phyloP scores from a whole-genome alignment of 768 basidiomycete genomes.

The Suillus lakei region DNA sequence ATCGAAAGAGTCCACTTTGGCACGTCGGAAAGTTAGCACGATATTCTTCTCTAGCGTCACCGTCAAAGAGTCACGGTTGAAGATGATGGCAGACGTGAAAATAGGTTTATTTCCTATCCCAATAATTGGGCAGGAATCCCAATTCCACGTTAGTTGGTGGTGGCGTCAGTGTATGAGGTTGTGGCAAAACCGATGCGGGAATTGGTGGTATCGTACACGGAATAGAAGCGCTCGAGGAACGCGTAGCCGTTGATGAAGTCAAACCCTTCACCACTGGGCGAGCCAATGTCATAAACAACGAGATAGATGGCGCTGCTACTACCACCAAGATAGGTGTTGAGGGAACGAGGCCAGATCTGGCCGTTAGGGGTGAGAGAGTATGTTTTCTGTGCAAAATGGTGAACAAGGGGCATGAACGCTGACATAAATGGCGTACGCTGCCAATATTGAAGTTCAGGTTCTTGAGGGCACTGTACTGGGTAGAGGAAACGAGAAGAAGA shows the following conservation, averaged over 20 bases:
- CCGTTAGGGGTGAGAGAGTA: conserved; percentile 49
- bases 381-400: conserved; percentile 20
- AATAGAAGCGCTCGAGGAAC: conserved; percentile 69
- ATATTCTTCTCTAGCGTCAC: too few relatives aligned
- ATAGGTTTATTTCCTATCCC: too few relatives aligned
- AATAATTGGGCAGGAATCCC: too few relatives aligned
- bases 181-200: conserved; percentile 38
- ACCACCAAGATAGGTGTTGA: conserved; percentile 52
- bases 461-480: conserved; percentile 11
- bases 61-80: too few relatives aligned
- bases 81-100: too few relatives aligned
- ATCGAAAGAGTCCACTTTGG: too few relatives aligned
- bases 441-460: conserved; percentile 16
- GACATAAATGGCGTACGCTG: neutral
- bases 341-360: conserved; percentile 46
- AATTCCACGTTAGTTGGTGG: conserved; percentile 28
- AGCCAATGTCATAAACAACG: conserved; percentile 43
- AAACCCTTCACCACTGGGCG: conserved; percentile 47
- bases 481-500: conserved; percentile 15
- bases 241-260: conserved; percentile 60
- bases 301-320: conserved; percentile 40
- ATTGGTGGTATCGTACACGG: conserved; percentile 65
- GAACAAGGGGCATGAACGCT: neutral
- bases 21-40: too few relatives aligned
- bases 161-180: conserved; percentile 34